These are phyloP conservation scores for Marasmius tenuissimus DNA, from an alignment of 1,284 basidiomycete species.

Conservation along the genomic window DNA sequence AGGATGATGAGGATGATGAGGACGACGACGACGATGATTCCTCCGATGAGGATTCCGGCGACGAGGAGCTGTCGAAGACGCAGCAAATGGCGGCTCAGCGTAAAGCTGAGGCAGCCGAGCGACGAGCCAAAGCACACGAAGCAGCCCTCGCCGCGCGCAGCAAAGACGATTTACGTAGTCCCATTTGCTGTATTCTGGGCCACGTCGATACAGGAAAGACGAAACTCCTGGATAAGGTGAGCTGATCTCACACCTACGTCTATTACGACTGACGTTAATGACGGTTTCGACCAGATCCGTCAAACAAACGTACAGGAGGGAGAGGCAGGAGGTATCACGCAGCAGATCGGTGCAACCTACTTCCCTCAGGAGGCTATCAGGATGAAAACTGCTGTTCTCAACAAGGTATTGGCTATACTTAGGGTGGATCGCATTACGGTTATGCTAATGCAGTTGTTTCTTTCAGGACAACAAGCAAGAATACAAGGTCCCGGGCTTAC, in stretches of 20 bases:
- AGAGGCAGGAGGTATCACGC: slow-evolving; percentile 99
- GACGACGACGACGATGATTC: slow-evolving; percentile 42
- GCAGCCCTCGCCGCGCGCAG: slow-evolving; percentile 85
- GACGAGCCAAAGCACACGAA: slow-evolving; percentile 81
- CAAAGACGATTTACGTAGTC: slow-evolving; percentile 91
- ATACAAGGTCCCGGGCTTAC: slow-evolving; percentile 96
- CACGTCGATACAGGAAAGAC: slow-evolving; percentile 99
- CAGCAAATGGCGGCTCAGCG: slow-evolving; percentile 73
- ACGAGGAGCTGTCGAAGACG: slow-evolving; percentile 63
- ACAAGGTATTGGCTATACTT: slow-evolving; percentile 55
- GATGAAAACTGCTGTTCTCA: slow-evolving; percentile 90
- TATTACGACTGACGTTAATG: not conserved
- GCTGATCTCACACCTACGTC: not conserved
- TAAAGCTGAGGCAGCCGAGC: slow-evolving; percentile 84
- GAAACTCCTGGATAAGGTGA: slow-evolving; percentile 94
- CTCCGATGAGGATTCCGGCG: slow-evolving; percentile 45
- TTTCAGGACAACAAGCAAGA: slow-evolving; percentile 79
- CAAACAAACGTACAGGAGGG: slow-evolving; percentile 99
- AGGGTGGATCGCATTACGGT: not conserved
- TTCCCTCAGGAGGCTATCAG: slow-evolving; percentile 98
- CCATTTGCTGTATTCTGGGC: slow-evolving; percentile 99
- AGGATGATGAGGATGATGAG: not conserved
- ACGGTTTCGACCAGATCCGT: slow-evolving; percentile 69
- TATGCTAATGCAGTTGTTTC: slow-evolving; percentile 2
- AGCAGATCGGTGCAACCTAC: slow-evolving; percentile 99